phyloP scores from a whole-genome alignment of 352 stramenopile genomes.

The Globisporangium alternatum region DNA sequence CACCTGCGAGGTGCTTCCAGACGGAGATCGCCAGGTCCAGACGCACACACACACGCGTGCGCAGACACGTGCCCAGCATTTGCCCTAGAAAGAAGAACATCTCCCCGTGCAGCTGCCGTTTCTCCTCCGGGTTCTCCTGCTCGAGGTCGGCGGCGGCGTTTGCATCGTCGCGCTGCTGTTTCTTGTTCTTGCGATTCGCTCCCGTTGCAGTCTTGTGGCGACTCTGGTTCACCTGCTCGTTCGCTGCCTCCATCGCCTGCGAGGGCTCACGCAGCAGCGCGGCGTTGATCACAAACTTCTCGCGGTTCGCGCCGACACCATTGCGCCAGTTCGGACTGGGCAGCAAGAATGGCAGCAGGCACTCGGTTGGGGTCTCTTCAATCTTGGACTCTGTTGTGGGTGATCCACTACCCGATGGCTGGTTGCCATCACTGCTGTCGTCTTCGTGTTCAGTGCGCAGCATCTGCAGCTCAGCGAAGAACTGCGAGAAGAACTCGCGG shows the following conservation, averaged over 20 bases:
- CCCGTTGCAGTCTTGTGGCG: neutral
- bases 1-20: slow-evolving; percentile 71
- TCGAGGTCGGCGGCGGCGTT: slow-evolving; percentile 1
- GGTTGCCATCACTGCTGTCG: slow-evolving; percentile 5
- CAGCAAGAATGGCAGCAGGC: slow-evolving; percentile 82
- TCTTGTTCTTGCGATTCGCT: neutral
- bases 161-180: slow-evolving; percentile 1
- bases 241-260: neutral
- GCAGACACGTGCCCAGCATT: slow-evolving; percentile 86
- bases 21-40: slow-evolving; percentile 67
- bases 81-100: slow-evolving; percentile 91
- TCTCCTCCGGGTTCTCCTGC: slow-evolving; percentile 40
- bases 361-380: slow-evolving; percentile 26
- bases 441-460: slow-evolving; percentile 21
- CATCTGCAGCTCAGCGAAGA: slow-evolving; percentile 70
- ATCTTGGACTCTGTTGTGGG: slow-evolving; percentile 1
- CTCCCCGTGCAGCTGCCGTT: slow-evolving; percentile 62
- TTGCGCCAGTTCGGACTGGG: slow-evolving; percentile 88
- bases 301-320: slow-evolving; percentile 67
- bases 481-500: slow-evolving; percentile 90
- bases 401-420: neutral
- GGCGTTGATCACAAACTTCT: slow-evolving; percentile 85
- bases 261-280: slow-evolving; percentile 18
- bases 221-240: neutral
- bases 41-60: slow-evolving; percentile 73